These are phyloP conservation scores for Magnaporthiopsis rhizophila DNA, from an alignment of 2,329 filamentous ascomycete species.

Conservation along the genomic window DNA sequence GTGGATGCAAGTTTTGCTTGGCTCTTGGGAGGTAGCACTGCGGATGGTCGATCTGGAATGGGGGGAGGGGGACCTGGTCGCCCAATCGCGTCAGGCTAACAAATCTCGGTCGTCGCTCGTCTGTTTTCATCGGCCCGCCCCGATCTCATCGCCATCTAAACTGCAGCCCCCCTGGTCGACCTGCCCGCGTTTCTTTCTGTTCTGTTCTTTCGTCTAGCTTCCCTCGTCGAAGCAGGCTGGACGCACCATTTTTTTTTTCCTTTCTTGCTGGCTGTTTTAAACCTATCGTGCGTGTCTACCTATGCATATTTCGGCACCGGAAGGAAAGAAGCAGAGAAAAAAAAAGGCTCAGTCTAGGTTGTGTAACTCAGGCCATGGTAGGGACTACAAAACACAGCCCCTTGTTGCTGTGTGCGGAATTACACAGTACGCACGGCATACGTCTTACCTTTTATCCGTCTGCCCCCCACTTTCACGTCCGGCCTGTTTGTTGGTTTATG, in stretches of 20 bases:
- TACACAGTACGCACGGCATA: background rate
- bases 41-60: background rate
- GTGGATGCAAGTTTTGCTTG: background rate
- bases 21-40: background rate
- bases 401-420: background rate
- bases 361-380: no score
- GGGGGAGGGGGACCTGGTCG: background rate
- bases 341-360: no score
- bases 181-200: background rate
- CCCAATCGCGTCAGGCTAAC: background rate
- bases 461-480: background rate
- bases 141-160: background rate
- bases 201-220: background rate
- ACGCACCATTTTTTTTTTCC: no score
- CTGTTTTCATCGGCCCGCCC: background rate
- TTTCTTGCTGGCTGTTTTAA: no score
- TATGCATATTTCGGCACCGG: no score
- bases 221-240: background rate
- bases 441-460: background rate
- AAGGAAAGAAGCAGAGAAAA: no score
- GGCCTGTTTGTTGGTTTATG: background rate
- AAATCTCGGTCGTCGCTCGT: background rate
- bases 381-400: background rate
- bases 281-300: no score
- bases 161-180: no score